Base-by-base conservation (phyloP, 2,329 filamentous ascomycete genomes). In the Aspergillus luchuensis region DNA sequence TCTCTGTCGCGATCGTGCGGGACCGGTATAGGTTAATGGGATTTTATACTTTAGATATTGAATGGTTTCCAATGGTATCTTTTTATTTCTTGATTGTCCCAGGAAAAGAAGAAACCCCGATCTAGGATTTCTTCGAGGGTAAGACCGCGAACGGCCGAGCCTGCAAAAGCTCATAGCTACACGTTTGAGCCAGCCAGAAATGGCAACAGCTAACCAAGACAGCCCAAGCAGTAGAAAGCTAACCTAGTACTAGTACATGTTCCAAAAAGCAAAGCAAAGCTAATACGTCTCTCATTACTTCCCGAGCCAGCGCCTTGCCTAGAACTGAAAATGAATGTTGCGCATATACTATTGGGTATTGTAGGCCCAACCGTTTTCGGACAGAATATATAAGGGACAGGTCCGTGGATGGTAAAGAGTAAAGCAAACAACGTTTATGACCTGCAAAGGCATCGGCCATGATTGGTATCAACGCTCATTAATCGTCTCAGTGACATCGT, bases 401-500 rank as follows among this genome's bases (percentile, higher is more conserved):
- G 11, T 30, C 25, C 25, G 15, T 43, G 8, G 25, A 15, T 7
- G 5, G 17, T 33, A 25, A 45, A 61, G 21, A 56, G 36, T 48
- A 51, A 38, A 43, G 52, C 53, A 49, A 45, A 51, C 39, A 58
- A 51, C 25, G 48, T 48, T 36, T 38, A 49, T 50, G 47, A 8
- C 47, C 23, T 30, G 47, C 23, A 8, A 21, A 21, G 8, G 39
- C 39, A 39, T 56, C 43, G 39, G 39, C 39, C 52, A 45, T 15
- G 17, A 13, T 19, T 41, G 52, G 53, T 56, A 56, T 56, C 39
- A 55, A 56, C 39, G 53, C 39, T 58, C 54, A 23, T 57, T 33
- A 49, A 53, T 49, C 58, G 43, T 59, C 48, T 28, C 53, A 39
- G 21, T 30, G 38, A 41, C 19, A 56, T 60, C 45, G 49, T 59